Conservation (phyloP, 148 eudicot species). For the Chenopodium formosanum region DNA sequence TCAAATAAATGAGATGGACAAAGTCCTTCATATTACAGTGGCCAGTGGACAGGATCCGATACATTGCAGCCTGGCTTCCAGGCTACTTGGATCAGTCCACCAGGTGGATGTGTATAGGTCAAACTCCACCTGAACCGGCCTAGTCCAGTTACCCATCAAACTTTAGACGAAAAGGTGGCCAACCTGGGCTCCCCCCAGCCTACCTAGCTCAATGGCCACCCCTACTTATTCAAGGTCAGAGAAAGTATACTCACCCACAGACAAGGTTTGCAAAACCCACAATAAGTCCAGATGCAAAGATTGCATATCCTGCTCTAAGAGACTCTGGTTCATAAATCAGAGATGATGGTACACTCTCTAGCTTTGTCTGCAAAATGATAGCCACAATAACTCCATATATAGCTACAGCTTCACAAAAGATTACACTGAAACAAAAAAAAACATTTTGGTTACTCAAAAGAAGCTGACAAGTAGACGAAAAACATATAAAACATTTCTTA, state of each 20-base stretch:
- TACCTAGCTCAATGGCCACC: neutral
- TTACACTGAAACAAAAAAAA: slow-evolving; percentile 58
- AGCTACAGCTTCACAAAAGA: slow-evolving; percentile 99
- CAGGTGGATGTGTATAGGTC: neutral
- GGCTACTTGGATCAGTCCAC: neutral
- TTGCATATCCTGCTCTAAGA: slow-evolving; percentile 95
- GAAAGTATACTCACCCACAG: slow-evolving; percentile 65
- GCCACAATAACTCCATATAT: slow-evolving; percentile 99
- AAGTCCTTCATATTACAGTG: neutral
- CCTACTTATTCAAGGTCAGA: neutral
- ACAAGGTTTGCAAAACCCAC: slow-evolving; percentile 98
- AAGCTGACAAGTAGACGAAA: neutral
- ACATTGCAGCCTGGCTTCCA: neutral
- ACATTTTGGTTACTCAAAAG: slow-evolving; percentile 9
- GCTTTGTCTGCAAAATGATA: slow-evolving; percentile 90
- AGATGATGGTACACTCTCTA: slow-evolving; percentile 83
- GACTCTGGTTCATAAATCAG: slow-evolving; percentile 71
- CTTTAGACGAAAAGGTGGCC: neutral
- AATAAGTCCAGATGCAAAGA: slow-evolving; percentile 89
- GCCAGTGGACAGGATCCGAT: neutral
- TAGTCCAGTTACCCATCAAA: neutral
- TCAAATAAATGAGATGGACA: neutral
- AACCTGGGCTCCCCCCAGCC: neutral
- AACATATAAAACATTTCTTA: neutral
- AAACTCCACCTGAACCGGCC: neutral